A percentile compares a stretch with the other conserved stretches of the same genome.
phyloP scores from a whole-genome alignment of 176 grass and related monocot genomes.

The Carex kokanica region DNA sequence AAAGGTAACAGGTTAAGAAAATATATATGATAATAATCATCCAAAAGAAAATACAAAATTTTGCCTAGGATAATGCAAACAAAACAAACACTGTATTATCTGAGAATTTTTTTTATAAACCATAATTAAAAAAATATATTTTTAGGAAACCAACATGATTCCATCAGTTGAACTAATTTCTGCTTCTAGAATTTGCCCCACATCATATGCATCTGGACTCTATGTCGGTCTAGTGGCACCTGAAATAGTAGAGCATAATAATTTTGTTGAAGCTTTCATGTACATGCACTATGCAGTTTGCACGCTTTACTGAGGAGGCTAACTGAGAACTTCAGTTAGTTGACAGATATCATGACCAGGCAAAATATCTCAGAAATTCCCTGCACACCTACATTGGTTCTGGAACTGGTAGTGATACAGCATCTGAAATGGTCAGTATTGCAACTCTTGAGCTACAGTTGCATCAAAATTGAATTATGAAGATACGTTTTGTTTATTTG shows the following conservation, averaged over 20 bases:
- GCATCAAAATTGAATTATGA: background rate
- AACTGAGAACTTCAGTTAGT: conserved; percentile 7
- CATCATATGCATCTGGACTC: too few relatives aligned
- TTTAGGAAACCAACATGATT: too few relatives aligned
- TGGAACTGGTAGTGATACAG: too few relatives aligned
- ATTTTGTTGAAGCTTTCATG: conserved; percentile 16
- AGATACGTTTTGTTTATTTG: background rate
- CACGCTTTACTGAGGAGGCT: background rate
- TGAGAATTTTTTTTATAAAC: too few relatives aligned
- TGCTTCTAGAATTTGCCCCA: too few relatives aligned
- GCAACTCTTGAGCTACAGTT: background rate
- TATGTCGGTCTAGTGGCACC: too few relatives aligned
- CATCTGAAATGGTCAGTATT: background rate
- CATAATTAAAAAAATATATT: too few relatives aligned
- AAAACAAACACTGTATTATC: too few relatives aligned
- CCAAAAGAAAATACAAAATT: background rate
- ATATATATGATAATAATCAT: background rate
- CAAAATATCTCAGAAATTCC: background rate
- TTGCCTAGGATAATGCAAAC: background rate
- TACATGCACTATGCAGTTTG: background rate
- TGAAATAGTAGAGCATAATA: conserved; percentile 19
- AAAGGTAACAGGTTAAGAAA: background rate
- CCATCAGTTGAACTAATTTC: too few relatives aligned
- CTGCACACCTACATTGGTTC: background rate
- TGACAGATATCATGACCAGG: background rate